These are phyloP conservation scores for Lactifluus hygrophoroides DNA, from an alignment of 768 basidiomycete genomes.

Conservation along the genomic window DNA sequence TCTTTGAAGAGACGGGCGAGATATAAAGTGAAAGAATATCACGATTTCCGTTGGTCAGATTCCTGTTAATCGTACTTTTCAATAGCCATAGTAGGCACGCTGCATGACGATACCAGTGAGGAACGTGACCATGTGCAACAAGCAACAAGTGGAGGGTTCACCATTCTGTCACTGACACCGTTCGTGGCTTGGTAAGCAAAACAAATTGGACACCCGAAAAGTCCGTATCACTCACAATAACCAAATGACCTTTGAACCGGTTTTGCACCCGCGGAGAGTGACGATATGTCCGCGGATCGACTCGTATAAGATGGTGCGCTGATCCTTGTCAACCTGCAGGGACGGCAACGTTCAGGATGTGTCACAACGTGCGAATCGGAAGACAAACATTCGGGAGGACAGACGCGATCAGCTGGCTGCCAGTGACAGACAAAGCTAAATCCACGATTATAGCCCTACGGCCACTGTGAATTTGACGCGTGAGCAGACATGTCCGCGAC, in stretches of 20 bases:
- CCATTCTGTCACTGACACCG: constrained; percentile 48
- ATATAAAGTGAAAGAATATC: constrained; percentile 15
- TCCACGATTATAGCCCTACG: constrained; percentile 84
- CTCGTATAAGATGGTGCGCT: constrained; percentile 72
- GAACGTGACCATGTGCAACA: neutral
- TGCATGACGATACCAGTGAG: constrained; percentile 24
- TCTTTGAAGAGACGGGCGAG: neutral
- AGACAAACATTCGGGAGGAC: constrained; percentile 62
- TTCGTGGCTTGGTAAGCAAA: neutral
- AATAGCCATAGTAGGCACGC: constrained; percentile 53
- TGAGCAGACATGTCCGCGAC: neutral
- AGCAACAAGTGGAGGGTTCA: constrained; percentile 20
- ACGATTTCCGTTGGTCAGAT: constrained; percentile 14
- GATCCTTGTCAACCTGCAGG: constrained; percentile 73
- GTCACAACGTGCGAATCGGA: neutral
- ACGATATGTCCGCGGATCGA: constrained; percentile 85
- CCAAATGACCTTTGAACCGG: constrained; percentile 89
- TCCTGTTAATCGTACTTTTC: constrained; percentile 1
- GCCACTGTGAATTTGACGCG: constrained; percentile 31
- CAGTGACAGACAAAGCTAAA: constrained; percentile 72
- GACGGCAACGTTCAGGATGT: neutral
- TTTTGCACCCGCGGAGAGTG: constrained; percentile 84
- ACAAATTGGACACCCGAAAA: neutral
- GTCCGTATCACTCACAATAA: constrained; percentile 46
- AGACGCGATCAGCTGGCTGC: constrained; percentile 78